Evolutionary conservation across 768 basidiomycete species (phyloP).

Genomic region (Serendipita sp.): DNA sequence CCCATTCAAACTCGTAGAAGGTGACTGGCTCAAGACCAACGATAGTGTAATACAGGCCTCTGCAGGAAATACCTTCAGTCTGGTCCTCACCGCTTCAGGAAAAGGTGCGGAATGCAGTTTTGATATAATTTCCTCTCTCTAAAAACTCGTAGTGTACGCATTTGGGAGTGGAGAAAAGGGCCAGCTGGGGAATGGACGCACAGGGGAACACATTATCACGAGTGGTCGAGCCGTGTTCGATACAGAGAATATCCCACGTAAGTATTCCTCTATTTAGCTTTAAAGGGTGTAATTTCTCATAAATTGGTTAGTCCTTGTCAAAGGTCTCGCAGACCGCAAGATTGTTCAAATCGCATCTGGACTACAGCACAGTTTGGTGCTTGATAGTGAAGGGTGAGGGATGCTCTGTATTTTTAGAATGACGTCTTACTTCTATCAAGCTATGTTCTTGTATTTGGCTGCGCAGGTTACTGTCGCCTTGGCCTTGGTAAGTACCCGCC

Average conservation of each 20-base stretch:
- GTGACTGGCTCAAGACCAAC: constrained; percentile 33
- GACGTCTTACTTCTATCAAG: constrained; percentile 21
- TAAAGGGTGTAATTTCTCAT: neutral
- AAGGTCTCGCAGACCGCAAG: constrained; percentile 56
- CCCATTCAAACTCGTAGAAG: constrained; percentile 45
- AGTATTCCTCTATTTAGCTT: constrained; percentile 13
- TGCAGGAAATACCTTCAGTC: constrained; percentile 71
- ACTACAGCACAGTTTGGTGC: constrained; percentile 69
- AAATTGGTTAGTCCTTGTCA: constrained; percentile 41
- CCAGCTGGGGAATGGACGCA: constrained; percentile 82
- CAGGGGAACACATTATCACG: constrained; percentile 78
- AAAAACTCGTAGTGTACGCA: constrained; percentile 46
- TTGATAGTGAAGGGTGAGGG: constrained; percentile 57
- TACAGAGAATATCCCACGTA: constrained; percentile 53
- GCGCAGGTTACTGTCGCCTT: constrained; percentile 79
- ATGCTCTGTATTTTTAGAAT: neutral
- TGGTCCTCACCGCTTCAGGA: constrained; percentile 69
- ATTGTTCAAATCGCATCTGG: constrained; percentile 75
- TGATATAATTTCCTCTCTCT: too few species aligned
- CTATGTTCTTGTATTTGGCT: constrained; percentile 71
- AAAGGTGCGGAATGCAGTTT: constrained; percentile 32
- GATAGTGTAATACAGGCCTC: constrained; percentile 56
- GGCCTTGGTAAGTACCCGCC: constrained; percentile 34
- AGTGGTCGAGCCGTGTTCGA: constrained; percentile 77
- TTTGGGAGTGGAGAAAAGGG: constrained; percentile 88